Evolutionary conservation across 495 filamentous ascomycete genomes (phyloP), one percentile per base, ranked within the genome.

Genomic region (Trichoderma virens): DNA sequence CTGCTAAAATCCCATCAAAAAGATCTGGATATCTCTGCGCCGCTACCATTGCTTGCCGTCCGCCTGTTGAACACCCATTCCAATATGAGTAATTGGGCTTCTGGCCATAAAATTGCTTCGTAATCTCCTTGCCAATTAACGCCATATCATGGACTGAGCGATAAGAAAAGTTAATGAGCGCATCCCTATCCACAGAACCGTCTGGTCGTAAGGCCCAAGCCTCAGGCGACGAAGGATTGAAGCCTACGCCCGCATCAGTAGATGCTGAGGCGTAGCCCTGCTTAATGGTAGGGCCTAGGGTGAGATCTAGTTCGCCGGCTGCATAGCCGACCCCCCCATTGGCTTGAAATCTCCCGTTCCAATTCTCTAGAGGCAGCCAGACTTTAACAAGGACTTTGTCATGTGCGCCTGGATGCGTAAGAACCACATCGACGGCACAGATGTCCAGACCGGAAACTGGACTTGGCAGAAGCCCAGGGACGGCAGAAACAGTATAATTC

Each of bases 1-100:
- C 82, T 7, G 82, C 83, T 34, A 86, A 71, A 7, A 88, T 80
- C 32, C 85, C 85, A 68, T 88, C 83, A 64, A 85, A 79, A 63
- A 80, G 76, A 18, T 78, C 72, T 2, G 79, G 79, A 56, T 73
- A 81, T 35, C 66, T 65, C 68, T 81, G 72, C 5, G 75, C 74
- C 30, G 73, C 68, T 43, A 73, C 77, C 30, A 79, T 62, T 16
- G 78, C 78, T 67, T 83, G 79, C 3, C 76, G 72, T 2, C 80
- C 80, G 54, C 80, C 80, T 13, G 78, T 79, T 16, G 76, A 79
- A 69, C 79, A 83, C 47, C 80, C 80, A 25, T 70, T 65, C 65
- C 74, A 82, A 67, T 82, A 83, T 51, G 67, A 73, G 64, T 76
- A 78, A 14, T 70, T 65, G 31, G 73, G 67, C 14, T 63, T 60